phyloP scores from a whole-genome alignment of 2,329 filamentous ascomycete genomes.

The Akanthomyces lecanii region DNA sequence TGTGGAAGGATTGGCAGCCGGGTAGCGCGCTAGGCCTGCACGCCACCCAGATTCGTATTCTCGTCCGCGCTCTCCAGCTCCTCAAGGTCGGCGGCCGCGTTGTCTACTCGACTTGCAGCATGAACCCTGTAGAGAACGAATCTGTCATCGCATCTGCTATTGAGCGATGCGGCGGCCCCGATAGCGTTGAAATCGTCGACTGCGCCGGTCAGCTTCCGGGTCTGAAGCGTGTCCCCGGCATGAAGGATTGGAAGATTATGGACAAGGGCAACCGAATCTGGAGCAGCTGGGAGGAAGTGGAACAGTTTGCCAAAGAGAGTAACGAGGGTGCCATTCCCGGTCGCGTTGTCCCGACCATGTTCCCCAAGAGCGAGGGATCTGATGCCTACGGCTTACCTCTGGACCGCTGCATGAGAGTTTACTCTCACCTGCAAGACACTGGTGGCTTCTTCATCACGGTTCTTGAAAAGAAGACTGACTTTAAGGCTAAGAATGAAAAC shows the following conservation, averaged over 20 bases:
- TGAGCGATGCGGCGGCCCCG: constrained; percentile 77
- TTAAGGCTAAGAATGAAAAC: constrained; percentile 70
- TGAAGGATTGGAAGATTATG: constrained; percentile 86
- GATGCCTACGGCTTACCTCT: constrained; percentile 66
- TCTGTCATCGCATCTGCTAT: constrained; percentile 85
- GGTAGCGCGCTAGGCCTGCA: constrained; percentile 84
- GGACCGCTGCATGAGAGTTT: constrained; percentile 88
- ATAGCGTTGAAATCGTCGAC: constrained; percentile 80
- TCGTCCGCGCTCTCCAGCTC: constrained; percentile 90
- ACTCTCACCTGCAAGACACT: constrained; percentile 92
- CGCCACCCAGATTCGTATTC: constrained; percentile 79
- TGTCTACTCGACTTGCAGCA: constrained; percentile 97
- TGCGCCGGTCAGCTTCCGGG: constrained; percentile 72
- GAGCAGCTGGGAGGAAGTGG: constrained; percentile 76
- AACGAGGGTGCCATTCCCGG: constrained; percentile 53
- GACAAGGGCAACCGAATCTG: constrained; percentile 79
- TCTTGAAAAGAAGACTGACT: constrained; percentile 84
- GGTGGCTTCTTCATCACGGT: constrained; percentile 97
- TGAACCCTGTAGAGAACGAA: constrained; percentile 98
- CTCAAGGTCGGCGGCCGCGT: constrained; percentile 91
- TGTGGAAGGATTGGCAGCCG: constrained; percentile 95
- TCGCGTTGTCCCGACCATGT: constrained; percentile 77
- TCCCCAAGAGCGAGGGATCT: constrained; percentile 56
- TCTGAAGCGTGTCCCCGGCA: constrained; percentile 70
- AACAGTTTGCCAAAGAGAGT: constrained; percentile 60